These are phyloP conservation scores for Vicia villosa DNA, from an alignment of 306 rosid species.

Conservation along the genomic window DNA sequence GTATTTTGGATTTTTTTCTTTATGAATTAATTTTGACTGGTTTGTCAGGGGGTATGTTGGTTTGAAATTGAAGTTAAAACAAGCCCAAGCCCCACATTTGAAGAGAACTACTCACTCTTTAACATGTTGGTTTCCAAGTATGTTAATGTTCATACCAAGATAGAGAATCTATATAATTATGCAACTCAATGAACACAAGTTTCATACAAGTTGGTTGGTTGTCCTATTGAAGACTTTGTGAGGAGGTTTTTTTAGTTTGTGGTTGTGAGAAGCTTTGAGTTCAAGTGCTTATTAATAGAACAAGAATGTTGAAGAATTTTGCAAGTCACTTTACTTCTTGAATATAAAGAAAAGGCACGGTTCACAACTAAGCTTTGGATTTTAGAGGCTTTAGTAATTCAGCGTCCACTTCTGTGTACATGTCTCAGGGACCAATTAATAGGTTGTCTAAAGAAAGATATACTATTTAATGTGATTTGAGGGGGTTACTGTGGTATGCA, in stretches of 20 bases:
- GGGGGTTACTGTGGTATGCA: constrained; percentile 46
- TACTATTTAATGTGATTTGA: constrained; percentile 47
- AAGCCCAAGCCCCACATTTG: constrained; percentile 94
- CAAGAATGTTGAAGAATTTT: constrained; percentile 76
- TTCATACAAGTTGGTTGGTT: constrained; percentile 70
- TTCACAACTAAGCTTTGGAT: constrained; percentile 65
- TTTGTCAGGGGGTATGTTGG: constrained; percentile 99
- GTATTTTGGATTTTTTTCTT: constrained; percentile 42
- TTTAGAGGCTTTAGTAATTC: constrained; percentile 57
- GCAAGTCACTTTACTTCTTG: constrained; percentile 85
- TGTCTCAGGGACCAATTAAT: constrained; percentile 46
- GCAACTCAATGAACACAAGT: constrained; percentile 69
- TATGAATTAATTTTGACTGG: constrained; percentile 78
- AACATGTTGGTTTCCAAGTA: constrained; percentile 76
- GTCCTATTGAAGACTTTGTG: constrained; percentile 68
- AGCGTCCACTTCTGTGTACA: constrained; percentile 51
- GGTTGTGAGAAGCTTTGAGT: constrained; percentile 68
- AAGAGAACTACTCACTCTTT: constrained; percentile 77
- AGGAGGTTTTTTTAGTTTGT: constrained; percentile 59
- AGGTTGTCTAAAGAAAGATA: constrained; percentile 57
- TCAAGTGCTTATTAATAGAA: constrained; percentile 73
- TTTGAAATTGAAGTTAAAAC: constrained; percentile 97
- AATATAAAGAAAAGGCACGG: constrained; percentile 64
- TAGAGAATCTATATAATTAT: constrained; percentile 74
- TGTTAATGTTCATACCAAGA: constrained; percentile 74